phyloP scores from a whole-genome alignment of 2,329 filamentous ascomycete species.

The Ophiostoma ulmi region DNA sequence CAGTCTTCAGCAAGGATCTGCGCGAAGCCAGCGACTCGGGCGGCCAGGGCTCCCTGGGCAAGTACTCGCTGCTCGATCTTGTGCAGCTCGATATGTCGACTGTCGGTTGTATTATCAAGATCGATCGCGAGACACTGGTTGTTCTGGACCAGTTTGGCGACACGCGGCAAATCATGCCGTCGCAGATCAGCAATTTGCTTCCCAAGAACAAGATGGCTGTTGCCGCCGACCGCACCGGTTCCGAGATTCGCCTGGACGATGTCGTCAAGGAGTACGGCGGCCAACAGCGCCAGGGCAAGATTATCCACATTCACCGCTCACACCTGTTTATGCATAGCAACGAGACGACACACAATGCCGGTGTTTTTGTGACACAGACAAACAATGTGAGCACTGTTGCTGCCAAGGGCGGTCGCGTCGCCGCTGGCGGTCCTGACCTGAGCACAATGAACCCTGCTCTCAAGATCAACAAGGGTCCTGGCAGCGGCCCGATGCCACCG shows the following conservation, averaged over 20 bases:
- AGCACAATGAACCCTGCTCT: conserved; percentile 88
- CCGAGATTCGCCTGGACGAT: conserved; percentile 87
- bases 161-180: conserved; percentile 75
- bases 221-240: conserved; percentile 86
- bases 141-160: conserved; percentile 89
- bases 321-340: conserved; percentile 87
- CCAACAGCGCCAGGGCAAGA: conserved; percentile 78
- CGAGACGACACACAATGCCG: conserved; percentile 75
- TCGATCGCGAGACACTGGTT: conserved; percentile 85
- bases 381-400: conserved; percentile 84
- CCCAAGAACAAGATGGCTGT: conserved; percentile 78
- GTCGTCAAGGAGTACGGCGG: conserved; percentile 87
- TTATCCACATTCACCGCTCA: conserved; percentile 90
- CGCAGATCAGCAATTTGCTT: conserved; percentile 85
- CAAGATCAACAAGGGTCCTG: conserved; percentile 59
- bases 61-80: conserved; percentile 87
- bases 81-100: conserved; percentile 91
- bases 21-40: conserved; percentile 89
- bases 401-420: conserved; percentile 84
- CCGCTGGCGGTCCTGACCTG: conserved; percentile 66
- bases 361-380: conserved; percentile 82
- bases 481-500: conserved; percentile 51
- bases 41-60: conserved; percentile 75
- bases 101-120: conserved; percentile 88
- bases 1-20: conserved; percentile 95